Evolutionary conservation across 2,329 filamentous ascomycete genomes (phyloP).

Genomic region (Whalleya microplaca): DNA sequence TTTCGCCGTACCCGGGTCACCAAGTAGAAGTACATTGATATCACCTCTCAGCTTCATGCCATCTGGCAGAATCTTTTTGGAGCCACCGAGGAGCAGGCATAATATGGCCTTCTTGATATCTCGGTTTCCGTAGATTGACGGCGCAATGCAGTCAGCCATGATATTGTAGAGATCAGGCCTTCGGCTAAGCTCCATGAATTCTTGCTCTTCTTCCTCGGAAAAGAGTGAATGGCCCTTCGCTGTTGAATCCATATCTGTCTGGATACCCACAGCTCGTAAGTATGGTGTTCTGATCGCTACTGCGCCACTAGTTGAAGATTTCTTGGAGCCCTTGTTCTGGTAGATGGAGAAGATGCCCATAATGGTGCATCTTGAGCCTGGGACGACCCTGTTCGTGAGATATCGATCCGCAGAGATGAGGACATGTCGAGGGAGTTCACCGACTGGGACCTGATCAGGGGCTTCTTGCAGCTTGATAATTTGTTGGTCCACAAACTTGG

Average conservation of each 20-base stretch:
- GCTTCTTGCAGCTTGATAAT: conserved; percentile 98
- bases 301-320: conserved; percentile 72
- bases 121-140: conserved; percentile 93
- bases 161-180: conserved; percentile 89
- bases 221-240: conserved; percentile 84
- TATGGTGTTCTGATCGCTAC: conserved; percentile 97
- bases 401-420: conserved; percentile 96
- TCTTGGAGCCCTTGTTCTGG: conserved; percentile 86
- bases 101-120: conserved; percentile 98
- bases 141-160: conserved; percentile 91
- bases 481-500: conserved; percentile 94
- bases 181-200: conserved; percentile 89
- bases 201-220: conserved; percentile 94
- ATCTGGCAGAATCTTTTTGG: conserved; percentile 96
- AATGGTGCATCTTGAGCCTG: conserved; percentile 89
- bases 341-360: conserved; percentile 99
- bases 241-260: conserved; percentile 86
- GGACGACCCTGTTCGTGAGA: conserved; percentile 92
- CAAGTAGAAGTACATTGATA: conserved; percentile 94
- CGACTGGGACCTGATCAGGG: conserved; percentile 95
- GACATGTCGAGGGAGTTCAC: conserved; percentile 92
- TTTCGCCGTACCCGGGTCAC: conserved; percentile 97
- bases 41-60: conserved; percentile 98
- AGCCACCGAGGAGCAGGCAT: conserved; percentile 89
- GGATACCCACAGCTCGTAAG: conserved; percentile 87